Evolutionary conservation across 257 asterid genomes (phyloP), one percentile per base, ranked within the genome.

Genomic region (Ballota nigra): DNA sequence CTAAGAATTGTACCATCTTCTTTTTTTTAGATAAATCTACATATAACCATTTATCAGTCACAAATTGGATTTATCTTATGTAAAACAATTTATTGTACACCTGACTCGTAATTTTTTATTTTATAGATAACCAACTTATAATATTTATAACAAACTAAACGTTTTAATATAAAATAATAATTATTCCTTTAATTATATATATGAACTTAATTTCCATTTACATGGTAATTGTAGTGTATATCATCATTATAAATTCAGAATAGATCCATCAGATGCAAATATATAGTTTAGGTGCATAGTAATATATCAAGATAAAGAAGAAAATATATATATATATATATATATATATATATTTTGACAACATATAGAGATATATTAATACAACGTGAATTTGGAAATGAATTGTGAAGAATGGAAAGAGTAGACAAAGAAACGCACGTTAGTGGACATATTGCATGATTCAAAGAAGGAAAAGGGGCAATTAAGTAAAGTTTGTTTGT

Each of bases 391-490:
- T 28, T 2, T 29, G 22, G 62, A 62, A 38, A 26, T 36, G 60
- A 24, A 51, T 3, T 33, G n/a, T 55, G 11, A 55, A 5, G 45
- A 62, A 55, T 72, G 69, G 18, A 62, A 71, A 70, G 34, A 69
- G 69, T 75, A 47, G 20, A 74, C 59, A 1, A 55, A 18, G 1
- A 12, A n/a, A n/a, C n/a, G 16, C 75, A 78, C 57, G 70, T 64
- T 28, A 58, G 68, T 57, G 36, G 79, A 78, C 86, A 82, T 57
- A 60, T 69, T 69, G 47, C 66, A 63, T 63, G 7, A 29, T 1
- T 1, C 34, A 29, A 61, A 23, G 52, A 4, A 56, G 43, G 34
- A 63, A 24, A 26, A 26, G 11, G 13, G 3, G 18, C 19, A 53
- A 64, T 9, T 24, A 63, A 47, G 52, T 18, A 73, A 71, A 75